Evolutionary conservation across 2,329 filamentous ascomycete genomes (phyloP), one percentile per base, ranked within the genome.

Genomic region (Nakataea oryzae): DNA sequence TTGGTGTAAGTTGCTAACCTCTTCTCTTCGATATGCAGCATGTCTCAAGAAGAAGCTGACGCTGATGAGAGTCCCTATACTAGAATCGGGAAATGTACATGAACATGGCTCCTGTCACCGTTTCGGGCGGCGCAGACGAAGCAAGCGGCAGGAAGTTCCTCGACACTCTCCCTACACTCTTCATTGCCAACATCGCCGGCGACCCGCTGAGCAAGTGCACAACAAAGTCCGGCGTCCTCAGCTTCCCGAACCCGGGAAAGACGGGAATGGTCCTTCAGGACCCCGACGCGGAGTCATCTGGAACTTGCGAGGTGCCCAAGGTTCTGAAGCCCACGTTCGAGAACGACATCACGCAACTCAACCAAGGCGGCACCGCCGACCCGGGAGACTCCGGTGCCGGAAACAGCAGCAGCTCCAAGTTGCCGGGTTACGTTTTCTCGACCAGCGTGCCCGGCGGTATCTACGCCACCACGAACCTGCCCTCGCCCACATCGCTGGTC

Each of bases 51-150:
- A 28, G 14, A 13, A 17, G 27, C 54, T 56, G 14, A 56, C 3
- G 2, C n/a, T 55, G n/a, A 14, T 26, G n/a, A 5, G 12, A 55
- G n/a, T 2, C 17, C 4, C 30, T 9, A 41, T 21, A n/a, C 8
- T 21, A 50, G 41, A 86, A 86, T 67, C 76, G 84, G 17, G 85
- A 87, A 67, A 83, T 86, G 77, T 88, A 88, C 74, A 86, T 86
- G 82, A 85, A 85, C 69, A 87, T 85, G 66, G 83, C 84, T 0
- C 78, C 79, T 17, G 79, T 86, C 27, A 75, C 76, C 28, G 80
- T 87, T 62, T 66, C 66, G 1, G 67, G 68, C n/a, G 69, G 69
- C 13, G 34, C 62, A 3, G 63, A 57, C 54, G 64, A 65, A 32
- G 17, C 60, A 12, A 29, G 12, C 11, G 58, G 58, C 14, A n/a